Evolutionary conservation across 2,329 filamentous ascomycete genomes (phyloP).

Genomic region (Myotisia sp.): DNA sequence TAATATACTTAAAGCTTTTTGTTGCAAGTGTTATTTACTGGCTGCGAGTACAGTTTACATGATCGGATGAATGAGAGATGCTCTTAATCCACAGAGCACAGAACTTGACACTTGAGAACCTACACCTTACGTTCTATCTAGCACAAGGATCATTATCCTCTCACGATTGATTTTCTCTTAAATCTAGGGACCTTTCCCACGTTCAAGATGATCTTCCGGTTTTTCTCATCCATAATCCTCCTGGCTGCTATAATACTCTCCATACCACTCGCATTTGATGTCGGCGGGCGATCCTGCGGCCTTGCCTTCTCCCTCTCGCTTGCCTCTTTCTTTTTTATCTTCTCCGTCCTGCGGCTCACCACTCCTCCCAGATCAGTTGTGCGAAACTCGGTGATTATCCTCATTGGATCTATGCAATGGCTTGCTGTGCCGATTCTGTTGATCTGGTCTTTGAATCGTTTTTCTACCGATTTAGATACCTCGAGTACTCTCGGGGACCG

Average conservation of each 20-base stretch:
- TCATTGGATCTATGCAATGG: slow-evolving; percentile 69
- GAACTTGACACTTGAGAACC: no score
- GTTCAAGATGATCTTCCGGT: slow-evolving; percentile 71
- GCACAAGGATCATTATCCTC: no score
- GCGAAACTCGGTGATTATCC: slow-evolving; percentile 53
- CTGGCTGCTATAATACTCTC: slow-evolving; percentile 86
- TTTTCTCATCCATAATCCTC: slow-evolving; percentile 68
- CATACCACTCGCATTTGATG: slow-evolving; percentile 94
- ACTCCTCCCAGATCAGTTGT: slow-evolving; percentile 68
- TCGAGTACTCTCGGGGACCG: slow-evolving; percentile 64
- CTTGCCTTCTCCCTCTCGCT: slow-evolving; percentile 84
- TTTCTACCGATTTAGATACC: slow-evolving; percentile 70
- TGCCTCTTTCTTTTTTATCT: slow-evolving; percentile 78
- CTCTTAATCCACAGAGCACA: no score
- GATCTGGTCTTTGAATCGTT: slow-evolving; percentile 91
- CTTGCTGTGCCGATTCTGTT: slow-evolving; percentile 70
- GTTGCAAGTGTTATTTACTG: no score
- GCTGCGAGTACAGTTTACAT: no score
- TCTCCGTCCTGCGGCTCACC: slow-evolving; percentile 63
- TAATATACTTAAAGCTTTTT: no score
- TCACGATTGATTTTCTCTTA: no score
- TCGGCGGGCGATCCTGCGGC: slow-evolving; percentile 85
- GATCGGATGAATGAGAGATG: no score
- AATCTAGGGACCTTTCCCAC: no score
- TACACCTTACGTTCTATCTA: no score